These are phyloP conservation scores for Umbelopsis sp. DNA, from an alignment of 192 early-diverging fungal species.

Conservation along the genomic window DNA sequence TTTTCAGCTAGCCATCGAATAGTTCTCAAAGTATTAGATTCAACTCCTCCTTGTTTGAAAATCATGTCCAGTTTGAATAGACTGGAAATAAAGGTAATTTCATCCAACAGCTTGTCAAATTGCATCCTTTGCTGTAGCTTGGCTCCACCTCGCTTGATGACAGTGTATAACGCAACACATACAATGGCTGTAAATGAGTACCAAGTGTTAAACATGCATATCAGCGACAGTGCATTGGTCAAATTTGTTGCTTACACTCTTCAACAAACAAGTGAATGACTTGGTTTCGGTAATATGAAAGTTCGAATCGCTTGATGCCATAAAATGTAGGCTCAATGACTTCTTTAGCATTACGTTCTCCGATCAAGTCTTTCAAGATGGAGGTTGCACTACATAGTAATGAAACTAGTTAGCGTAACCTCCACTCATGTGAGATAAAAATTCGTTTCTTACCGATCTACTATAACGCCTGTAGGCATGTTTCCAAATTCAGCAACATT, in stretches of 20 bases:
- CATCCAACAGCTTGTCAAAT: constrained; percentile 56
- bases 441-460: constrained; percentile 60
- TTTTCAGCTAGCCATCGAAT: constrained; percentile 59
- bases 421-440: not conserved
- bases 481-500: constrained; percentile 78
- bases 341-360: constrained; percentile 70
- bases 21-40: constrained; percentile 64
- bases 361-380: constrained; percentile 77
- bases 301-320: constrained; percentile 79
- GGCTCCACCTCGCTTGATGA: constrained; percentile 76
- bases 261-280: constrained; percentile 63
- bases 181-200: constrained; percentile 58
- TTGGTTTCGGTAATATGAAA: constrained; percentile 84
- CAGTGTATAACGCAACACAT: constrained; percentile 75
- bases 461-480: constrained; percentile 70
- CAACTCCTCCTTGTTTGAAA: constrained; percentile 72
- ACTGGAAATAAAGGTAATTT: constrained; percentile 74
- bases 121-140: constrained; percentile 67
- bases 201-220: not conserved
- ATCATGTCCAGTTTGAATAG: constrained; percentile 83
- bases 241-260: constrained; percentile 47
- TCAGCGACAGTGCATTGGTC: not conserved
- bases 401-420: not conserved
- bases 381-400: constrained; percentile 50
- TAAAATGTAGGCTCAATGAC: constrained; percentile 85